These are phyloP conservation scores for Candida orba DNA, from an alignment of 805 yeast species.

Conservation along the genomic window DNA sequence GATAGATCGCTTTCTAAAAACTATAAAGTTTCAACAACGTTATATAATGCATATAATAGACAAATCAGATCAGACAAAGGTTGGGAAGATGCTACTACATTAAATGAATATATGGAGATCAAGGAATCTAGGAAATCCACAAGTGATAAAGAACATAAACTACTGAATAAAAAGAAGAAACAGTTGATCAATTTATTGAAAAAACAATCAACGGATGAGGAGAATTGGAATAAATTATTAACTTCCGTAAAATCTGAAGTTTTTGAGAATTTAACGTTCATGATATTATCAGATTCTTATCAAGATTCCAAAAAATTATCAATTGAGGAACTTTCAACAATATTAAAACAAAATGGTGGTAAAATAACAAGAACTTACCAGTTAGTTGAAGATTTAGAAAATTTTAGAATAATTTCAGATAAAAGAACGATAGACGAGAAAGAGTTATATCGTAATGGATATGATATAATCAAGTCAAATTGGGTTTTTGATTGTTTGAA, in stretches of 20 bases:
- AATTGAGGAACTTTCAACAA: slow-evolving; percentile 28
- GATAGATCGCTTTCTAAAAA: slow-evolving; percentile 38
- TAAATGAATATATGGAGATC: slow-evolving; percentile 43
- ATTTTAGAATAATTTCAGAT: slow-evolving; percentile 31
- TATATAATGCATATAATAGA: slow-evolving; percentile 71
- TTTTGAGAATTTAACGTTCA: slow-evolving; percentile 40
- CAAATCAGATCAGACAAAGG: slow-evolving; percentile 62
- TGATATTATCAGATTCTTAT: slow-evolving; percentile 46
- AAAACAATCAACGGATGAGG: slow-evolving; percentile 15
- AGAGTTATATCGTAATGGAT: slow-evolving; percentile 37
- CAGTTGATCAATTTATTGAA: slow-evolving; percentile 6
- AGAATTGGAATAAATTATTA: slow-evolving; percentile 16
- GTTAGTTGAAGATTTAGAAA: slow-evolving; percentile 10
- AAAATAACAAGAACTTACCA: slow-evolving; percentile 30
- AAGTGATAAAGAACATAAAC: slow-evolving; percentile 19
- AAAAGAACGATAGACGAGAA: slow-evolving; percentile 32
- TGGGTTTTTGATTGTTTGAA: slow-evolving; percentile 70
- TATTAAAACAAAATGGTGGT: slow-evolving; percentile 47
- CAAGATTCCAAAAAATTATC: slow-evolving; percentile 21
- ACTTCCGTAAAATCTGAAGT: slow-evolving; percentile 25
- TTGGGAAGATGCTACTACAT: slow-evolving; percentile 45
- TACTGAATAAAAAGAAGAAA: slow-evolving; percentile 23
- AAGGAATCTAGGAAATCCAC: slow-evolving; percentile 17
- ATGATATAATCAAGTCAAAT: slow-evolving; percentile 54
- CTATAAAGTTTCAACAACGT: slow-evolving; percentile 61